Evolutionary conservation across 345 rosid genomes (phyloP).

Genomic region (Capsella bursapastoris): DNA sequence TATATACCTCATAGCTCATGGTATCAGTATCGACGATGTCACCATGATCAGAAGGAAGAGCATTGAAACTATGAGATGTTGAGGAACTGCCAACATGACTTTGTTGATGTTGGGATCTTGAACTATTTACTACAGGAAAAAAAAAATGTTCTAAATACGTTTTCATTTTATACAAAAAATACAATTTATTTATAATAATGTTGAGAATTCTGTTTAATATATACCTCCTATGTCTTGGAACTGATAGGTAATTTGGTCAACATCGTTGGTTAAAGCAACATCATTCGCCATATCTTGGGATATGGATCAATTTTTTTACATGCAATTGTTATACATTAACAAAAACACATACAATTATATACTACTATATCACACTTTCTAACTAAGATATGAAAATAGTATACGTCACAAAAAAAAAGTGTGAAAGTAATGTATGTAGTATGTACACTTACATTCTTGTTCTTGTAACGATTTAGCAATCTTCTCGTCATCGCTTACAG

Average conservation of each 20-base stretch:
- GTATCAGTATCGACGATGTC: slow-evolving; percentile 31
- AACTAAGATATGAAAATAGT: neutral
- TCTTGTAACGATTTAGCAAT: slow-evolving; percentile 33
- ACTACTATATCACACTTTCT: neutral
- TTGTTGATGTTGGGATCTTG: neutral
- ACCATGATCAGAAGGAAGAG: slow-evolving; percentile 13
- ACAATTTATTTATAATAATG: neutral
- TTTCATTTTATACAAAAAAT: too few relatives aligned
- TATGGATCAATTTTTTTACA: neutral
- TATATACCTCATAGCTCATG: slow-evolving; percentile 40
- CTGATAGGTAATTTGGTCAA: slow-evolving; percentile 23
- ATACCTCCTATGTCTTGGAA: slow-evolving; percentile 18
- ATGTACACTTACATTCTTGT: slow-evolving; percentile 33
- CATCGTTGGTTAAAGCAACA: neutral
- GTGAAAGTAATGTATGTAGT: neutral
- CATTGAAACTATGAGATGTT: neutral
- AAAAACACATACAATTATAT: neutral
- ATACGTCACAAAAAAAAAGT: neutral
- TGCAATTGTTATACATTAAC: slow-evolving; percentile 4
- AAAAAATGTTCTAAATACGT: neutral
- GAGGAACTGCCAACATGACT: slow-evolving; percentile 4
- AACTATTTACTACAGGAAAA: slow-evolving; percentile 9
- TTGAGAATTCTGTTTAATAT: neutral
- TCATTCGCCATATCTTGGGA: slow-evolving; percentile 24
- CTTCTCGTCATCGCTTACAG: slow-evolving; percentile 29